These are phyloP conservation scores for Plectosphaerella sp. DNA, from an alignment of 2,329 filamentous ascomycete genomes.

Conservation along the genomic window DNA sequence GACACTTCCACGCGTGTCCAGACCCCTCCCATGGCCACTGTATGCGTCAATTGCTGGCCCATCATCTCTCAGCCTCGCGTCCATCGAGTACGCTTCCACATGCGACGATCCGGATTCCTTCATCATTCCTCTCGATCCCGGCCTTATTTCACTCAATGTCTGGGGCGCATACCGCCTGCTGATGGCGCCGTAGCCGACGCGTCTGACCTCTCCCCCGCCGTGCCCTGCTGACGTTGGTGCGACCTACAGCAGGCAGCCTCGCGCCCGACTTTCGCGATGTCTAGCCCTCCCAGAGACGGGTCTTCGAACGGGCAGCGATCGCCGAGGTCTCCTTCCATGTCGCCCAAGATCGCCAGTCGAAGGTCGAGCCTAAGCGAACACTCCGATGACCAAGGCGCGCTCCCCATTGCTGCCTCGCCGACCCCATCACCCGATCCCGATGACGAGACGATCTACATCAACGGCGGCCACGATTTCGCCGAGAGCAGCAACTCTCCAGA, in stretches of 20 bases:
- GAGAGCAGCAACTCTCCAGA: constrained; percentile 43
- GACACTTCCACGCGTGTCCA: constrained; percentile 21
- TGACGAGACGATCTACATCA: constrained; percentile 32
- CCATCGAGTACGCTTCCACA: constrained; percentile 35
- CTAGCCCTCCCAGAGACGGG: constrained; percentile 56
- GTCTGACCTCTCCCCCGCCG: constrained; percentile 14
- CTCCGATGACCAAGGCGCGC: constrained; percentile 62
- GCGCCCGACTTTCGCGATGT: constrained; percentile 59
- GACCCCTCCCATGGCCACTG: constrained; percentile 14
- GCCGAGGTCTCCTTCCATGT: constrained; percentile 43
- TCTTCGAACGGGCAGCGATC: constrained; percentile 64
- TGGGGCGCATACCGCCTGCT: constrained; percentile 19
- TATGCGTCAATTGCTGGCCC: constrained; percentile 38
- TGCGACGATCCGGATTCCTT: constrained; percentile 38
- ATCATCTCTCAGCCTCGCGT: constrained; percentile 43
- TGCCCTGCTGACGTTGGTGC: constrained; percentile 37
- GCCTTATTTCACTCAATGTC: constrained; percentile 14
- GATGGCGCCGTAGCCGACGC: neutral
- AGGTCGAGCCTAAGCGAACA: constrained; percentile 69
- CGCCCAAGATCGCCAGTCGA: constrained; percentile 31
- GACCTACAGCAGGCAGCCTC: constrained; percentile 46
- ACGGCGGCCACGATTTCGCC: constrained; percentile 34
- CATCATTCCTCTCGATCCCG: constrained; percentile 16
- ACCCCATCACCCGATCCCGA: constrained; percentile 38
- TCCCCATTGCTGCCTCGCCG: constrained; percentile 33